Conservation (phyloP, 75 land plant genomes). For the Pinus taeda region DNA sequence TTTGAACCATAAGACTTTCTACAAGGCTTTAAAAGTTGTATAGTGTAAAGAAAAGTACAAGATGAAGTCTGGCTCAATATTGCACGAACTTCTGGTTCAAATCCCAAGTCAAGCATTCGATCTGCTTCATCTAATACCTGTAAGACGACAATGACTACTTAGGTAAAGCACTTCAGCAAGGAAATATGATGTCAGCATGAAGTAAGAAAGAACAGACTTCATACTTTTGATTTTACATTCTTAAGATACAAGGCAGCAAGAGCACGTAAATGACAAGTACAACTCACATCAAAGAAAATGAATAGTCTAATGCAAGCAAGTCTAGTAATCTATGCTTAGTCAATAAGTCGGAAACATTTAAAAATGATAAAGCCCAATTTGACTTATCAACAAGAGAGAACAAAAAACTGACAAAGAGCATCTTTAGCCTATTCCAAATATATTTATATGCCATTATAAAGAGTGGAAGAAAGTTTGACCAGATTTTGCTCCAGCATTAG, state of each 20-base stretch:
- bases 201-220: background rate
- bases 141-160: background rate
- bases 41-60: constrained; percentile 29
- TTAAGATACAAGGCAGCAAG: background rate
- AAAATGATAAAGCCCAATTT: background rate
- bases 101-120: constrained; percentile 97
- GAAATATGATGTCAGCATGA: background rate
- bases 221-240: background rate
- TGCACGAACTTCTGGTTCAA: constrained; percentile 89
- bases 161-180: background rate
- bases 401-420: background rate
- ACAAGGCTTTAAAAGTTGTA: background rate
- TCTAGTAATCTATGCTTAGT: background rate
- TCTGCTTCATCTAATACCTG: constrained; percentile 98
- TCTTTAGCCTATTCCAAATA: background rate
- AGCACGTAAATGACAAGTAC: background rate
- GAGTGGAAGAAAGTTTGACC: background rate
- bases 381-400: background rate
- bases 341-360: background rate
- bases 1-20: background rate
- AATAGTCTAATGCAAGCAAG: background rate
- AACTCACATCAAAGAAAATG: background rate
- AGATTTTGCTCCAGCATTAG: background rate
- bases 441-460: background rate
- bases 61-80: constrained; percentile 70